Evolutionary conservation across 2,329 filamentous ascomycete species (phyloP), one percentile per base, ranked within the genome.

Genomic region (Sporothrix dimorphospora): DNA sequence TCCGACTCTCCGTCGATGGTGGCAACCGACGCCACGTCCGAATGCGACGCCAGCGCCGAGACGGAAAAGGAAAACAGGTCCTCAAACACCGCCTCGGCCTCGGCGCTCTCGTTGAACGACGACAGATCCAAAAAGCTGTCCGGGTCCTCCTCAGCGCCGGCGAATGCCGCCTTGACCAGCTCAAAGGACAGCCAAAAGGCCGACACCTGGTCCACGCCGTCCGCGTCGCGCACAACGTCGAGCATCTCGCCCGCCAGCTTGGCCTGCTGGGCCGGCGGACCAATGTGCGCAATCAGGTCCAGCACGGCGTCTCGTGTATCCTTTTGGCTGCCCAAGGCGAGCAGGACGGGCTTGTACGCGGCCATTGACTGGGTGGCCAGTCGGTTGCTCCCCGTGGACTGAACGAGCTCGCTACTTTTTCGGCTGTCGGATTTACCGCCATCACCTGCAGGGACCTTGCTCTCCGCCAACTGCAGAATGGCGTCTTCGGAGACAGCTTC

Each of bases 111-210:
- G 27, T 45, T 69, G 9, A 70, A 38, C 55, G 81, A 77, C 30
- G 86, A 83, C 14, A 87, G 81, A 76, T 90, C 87, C 8, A 97
- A 81, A 51, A 96, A 89, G 51, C 90, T 88, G 72, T 92, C 89
- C 4, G 93, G 79, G 7, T 88, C 86, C 1, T 85, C 82, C 19
- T 68, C 69, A 2, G 85, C 83, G 1, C 83, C 81, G 4, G 81
- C 79, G 21, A 88, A 82, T 8, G 85, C 84, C 3, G 87, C 85
- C 77, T 90, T 90, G 9, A 94, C 81, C 1, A 95, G 85, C 75
- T 92, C 89, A 72, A 94, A 88, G 0, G 92, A 88, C 3, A 97
- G 83, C 94, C 94, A 98, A 76, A 93, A 92, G 2, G 91, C 89
- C 14, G 93, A 89, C 34, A 95, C 80, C 74, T 90, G 88, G 47